Conservation (phyloP, 768 basidiomycete species). For the Trametes elegans region DNA sequence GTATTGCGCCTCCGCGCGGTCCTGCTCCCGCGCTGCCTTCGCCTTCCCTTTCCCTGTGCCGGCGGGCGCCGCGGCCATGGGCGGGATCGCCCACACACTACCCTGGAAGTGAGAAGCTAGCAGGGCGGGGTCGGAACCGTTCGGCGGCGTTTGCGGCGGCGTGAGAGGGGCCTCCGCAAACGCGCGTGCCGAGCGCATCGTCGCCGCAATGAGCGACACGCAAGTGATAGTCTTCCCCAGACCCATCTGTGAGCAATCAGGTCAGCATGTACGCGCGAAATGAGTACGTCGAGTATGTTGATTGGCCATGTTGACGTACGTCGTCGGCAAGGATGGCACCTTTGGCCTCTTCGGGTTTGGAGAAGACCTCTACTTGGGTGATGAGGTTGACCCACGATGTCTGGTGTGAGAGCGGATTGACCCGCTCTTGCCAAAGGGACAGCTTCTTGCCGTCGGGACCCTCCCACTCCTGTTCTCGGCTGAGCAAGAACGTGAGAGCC, state of each 20-base stretch:
- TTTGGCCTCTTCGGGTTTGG: constrained; percentile 70
- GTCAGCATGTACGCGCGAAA: constrained; percentile 15
- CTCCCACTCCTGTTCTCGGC: constrained; percentile 70
- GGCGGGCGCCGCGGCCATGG: constrained; percentile 20
- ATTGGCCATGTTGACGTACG: constrained; percentile 48
- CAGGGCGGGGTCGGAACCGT: constrained; percentile 32
- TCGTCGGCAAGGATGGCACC: constrained; percentile 96
- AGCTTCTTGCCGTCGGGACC: constrained; percentile 59
- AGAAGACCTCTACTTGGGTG: constrained; percentile 71
- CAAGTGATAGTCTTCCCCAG: constrained; percentile 97
- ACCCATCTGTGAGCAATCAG: constrained; percentile 88
- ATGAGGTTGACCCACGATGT: constrained; percentile 80
- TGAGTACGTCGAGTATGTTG: neutral
- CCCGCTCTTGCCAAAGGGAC: constrained; percentile 67
- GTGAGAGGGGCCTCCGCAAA: constrained; percentile 62
- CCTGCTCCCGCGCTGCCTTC: constrained; percentile 63
- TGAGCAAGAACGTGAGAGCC: constrained; percentile 91
- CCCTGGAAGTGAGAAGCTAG: constrained; percentile 65
- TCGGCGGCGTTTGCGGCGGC: constrained; percentile 37
- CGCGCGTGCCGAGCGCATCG: constrained; percentile 61
- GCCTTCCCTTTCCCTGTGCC: constrained; percentile 53
- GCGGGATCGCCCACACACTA: constrained; percentile 84
- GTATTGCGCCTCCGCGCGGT: constrained; percentile 71
- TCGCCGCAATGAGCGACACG: constrained; percentile 89
- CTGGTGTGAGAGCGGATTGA: constrained; percentile 45